phyloP scores from a whole-genome alignment of 202 grass and related monocot genomes.

The Saccharum hybrid region DNA sequence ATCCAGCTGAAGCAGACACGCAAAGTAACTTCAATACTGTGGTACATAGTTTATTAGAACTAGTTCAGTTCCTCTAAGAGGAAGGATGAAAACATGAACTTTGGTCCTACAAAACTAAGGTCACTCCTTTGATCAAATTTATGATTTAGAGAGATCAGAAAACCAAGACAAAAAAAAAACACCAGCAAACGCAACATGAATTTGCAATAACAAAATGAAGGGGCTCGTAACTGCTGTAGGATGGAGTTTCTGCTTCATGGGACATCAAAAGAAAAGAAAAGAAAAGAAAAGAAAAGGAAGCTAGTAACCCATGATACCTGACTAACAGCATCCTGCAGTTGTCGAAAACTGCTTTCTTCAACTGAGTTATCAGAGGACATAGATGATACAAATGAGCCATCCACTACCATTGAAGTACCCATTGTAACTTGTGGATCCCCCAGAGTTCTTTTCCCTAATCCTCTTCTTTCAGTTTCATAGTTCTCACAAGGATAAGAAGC shows the following conservation, averaged over 20 bases:
- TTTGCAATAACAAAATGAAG: conserved; percentile 8
- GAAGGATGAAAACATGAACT: conserved; percentile 27
- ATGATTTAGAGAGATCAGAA: background rate
- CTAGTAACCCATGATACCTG: conserved; percentile 60
- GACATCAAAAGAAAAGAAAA: background rate
- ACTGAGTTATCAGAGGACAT: conserved; percentile 62
- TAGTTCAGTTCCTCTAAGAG: conserved; percentile 31
- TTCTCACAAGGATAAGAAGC: conserved; percentile 53
- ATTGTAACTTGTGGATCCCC: conserved; percentile 33
- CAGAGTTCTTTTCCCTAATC: conserved; percentile 52
- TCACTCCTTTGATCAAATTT: conserved; percentile 13
- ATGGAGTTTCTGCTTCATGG: conserved; percentile 32
- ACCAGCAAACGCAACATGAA: background rate
- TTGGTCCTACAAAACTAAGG: conserved; percentile 17
- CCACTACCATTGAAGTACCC: conserved; percentile 56
- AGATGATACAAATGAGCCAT: conserved; percentile 61
- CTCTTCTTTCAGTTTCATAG: conserved; percentile 47
- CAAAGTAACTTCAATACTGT: conserved; percentile 33
- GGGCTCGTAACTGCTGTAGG: background rate
- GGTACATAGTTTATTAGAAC: conserved; percentile 35
- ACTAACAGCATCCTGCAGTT: conserved; percentile 83
- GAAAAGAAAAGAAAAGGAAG: background rate
- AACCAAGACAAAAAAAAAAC: background rate
- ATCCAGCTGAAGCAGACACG: conserved; percentile 74
- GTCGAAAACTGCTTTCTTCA: conserved; percentile 74